Conservation (phyloP, 495 filamentous ascomycete genomes). For the Elaphomyces granulatus region DNA sequence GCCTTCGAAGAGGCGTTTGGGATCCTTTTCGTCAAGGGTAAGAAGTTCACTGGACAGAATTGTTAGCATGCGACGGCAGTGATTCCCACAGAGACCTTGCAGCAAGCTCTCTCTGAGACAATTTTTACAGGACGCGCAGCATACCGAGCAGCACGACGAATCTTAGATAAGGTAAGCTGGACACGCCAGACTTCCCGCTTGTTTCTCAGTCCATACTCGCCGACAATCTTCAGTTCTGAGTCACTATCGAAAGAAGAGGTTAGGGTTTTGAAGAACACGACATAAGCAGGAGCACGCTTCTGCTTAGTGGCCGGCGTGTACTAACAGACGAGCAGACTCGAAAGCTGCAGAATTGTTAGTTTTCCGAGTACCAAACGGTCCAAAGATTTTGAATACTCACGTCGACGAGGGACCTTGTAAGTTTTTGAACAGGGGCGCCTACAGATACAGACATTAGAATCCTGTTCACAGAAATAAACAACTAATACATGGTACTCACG, state of each 20-base stretch:
- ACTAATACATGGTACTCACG: slow-evolving; percentile 36
- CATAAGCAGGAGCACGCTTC: slow-evolving; percentile 95
- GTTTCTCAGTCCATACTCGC: slow-evolving; percentile 98
- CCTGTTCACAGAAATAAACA: slow-evolving; percentile 3
- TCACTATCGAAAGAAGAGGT: slow-evolving; percentile 51
- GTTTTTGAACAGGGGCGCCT: slow-evolving; percentile 86
- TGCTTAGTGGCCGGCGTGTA: slow-evolving; percentile 88
- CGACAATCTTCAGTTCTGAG: slow-evolving; percentile 96
- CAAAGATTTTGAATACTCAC: slow-evolving; percentile 23
- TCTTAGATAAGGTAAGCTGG: slow-evolving; percentile 98
- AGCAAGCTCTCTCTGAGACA: no score
- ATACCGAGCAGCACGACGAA: slow-evolving; percentile 99
- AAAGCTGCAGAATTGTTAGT: slow-evolving; percentile 46
- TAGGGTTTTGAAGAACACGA: slow-evolving; percentile 48
- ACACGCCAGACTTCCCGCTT: slow-evolving; percentile 99
- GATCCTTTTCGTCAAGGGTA: slow-evolving; percentile 99
- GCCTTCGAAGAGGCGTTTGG: slow-evolving; percentile 99
- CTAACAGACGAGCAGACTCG: slow-evolving; percentile 99
- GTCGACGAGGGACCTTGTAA: slow-evolving; percentile 81
- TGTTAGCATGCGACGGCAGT: slow-evolving; percentile 1
- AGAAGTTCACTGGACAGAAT: slow-evolving; percentile 71
- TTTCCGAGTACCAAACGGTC: background rate
- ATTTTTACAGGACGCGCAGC: slow-evolving; percentile 13
- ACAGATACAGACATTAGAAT: slow-evolving; percentile 21
- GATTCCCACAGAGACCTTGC: no score